Percentiles rank a stretch among this genome's conserved stretches.
Conservation (phyloP, 176 grass and related monocot genomes). For the Panicum miliaceum region DNA sequence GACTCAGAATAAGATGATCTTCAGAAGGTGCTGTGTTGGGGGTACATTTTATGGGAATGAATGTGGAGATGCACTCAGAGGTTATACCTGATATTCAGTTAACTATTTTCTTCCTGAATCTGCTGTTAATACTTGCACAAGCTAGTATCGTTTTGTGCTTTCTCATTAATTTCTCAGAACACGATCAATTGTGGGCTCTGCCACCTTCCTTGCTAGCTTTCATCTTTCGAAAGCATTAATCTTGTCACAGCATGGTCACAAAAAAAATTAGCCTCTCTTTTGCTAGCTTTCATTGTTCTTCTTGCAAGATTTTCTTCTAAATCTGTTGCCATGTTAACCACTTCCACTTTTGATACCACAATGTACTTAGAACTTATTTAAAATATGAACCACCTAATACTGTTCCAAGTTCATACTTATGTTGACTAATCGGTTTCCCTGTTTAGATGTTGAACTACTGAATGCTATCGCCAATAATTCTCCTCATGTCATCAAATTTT, state of each 20-base stretch:
- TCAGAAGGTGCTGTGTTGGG: slow-evolving; percentile 88
- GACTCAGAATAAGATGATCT: slow-evolving; percentile 98
- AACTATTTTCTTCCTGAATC: slow-evolving; percentile 37
- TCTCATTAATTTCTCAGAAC: neutral
- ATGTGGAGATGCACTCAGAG: slow-evolving; percentile 94
- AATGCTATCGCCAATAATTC: slow-evolving; percentile 82
- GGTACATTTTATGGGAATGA: slow-evolving; percentile 82
- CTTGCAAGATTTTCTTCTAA: neutral
- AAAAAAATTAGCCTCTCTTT: neutral
- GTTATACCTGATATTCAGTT: slow-evolving; percentile 40
- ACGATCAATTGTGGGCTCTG: slow-evolving; percentile 5
- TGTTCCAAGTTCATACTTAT: slow-evolving; percentile 47
- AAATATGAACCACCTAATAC: slow-evolving; percentile 53
- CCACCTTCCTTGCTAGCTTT: neutral
- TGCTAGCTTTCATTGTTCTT: neutral
- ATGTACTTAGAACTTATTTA: slow-evolving; percentile 43
- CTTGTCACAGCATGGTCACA: neutral
- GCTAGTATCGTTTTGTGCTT: neutral
- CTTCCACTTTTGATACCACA: slow-evolving; percentile 8
- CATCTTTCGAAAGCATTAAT: slow-evolving; percentile 24
- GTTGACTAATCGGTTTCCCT: slow-evolving; percentile 41
- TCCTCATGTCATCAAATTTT: slow-evolving; percentile 80
- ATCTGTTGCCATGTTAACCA: neutral
- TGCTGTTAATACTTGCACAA: slow-evolving; percentile 30
- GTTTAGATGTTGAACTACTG: slow-evolving; percentile 82